Percentiles rank a stretch among this genome's conserved stretches.
phyloP scores from a whole-genome alignment of 768 basidiomycete genomes.

The Auriculariales sp. region DNA sequence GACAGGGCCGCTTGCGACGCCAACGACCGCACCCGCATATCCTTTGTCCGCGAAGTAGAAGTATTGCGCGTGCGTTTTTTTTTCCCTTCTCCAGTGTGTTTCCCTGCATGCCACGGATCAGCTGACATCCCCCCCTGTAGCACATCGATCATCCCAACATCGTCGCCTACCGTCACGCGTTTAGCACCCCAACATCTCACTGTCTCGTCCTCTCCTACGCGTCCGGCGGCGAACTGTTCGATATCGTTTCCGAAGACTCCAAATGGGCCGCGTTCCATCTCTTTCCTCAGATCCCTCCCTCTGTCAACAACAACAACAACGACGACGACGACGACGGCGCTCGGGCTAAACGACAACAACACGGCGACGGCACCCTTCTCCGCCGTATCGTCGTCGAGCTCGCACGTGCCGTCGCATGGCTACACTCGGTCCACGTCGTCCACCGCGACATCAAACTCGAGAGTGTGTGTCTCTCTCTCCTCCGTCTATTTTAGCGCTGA shows the following conservation, averaged over 20 bases:
- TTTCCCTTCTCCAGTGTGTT: slow-evolving; percentile 3
- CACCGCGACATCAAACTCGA: slow-evolving; percentile 81
- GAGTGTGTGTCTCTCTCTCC: slow-evolving; percentile 20
- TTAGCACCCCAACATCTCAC: slow-evolving; percentile 60
- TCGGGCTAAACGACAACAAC: slow-evolving; percentile 14
- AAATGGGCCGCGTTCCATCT: slow-evolving; percentile 15
- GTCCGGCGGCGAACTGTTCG: slow-evolving; percentile 69
- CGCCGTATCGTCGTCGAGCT: slow-evolving; percentile 65
- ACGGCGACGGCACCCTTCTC: slow-evolving; percentile 23
- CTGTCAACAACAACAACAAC: neutral
- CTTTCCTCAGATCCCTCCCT: slow-evolving; percentile 1
- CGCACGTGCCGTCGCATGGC: slow-evolving; percentile 67
- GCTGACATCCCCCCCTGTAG: slow-evolving; percentile 18
- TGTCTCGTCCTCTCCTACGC: slow-evolving; percentile 67
- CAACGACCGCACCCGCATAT: slow-evolving; percentile 60
- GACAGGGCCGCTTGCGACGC: slow-evolving; percentile 27
- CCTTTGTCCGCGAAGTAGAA: slow-evolving; percentile 72
- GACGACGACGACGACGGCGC: slow-evolving; percentile 10
- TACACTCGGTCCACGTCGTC: slow-evolving; percentile 74
- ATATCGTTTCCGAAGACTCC: slow-evolving; percentile 46
- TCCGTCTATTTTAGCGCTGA: neutral
- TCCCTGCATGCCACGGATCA: slow-evolving; percentile 1
- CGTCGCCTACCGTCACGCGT: slow-evolving; percentile 51
- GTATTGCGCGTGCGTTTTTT: slow-evolving; percentile 49
- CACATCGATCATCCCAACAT: slow-evolving; percentile 75